Evolutionary conservation across 1,139 yeast species (phyloP), one percentile per base, ranked within the genome.

Genomic region (Saccharomyces hybrid): DNA sequence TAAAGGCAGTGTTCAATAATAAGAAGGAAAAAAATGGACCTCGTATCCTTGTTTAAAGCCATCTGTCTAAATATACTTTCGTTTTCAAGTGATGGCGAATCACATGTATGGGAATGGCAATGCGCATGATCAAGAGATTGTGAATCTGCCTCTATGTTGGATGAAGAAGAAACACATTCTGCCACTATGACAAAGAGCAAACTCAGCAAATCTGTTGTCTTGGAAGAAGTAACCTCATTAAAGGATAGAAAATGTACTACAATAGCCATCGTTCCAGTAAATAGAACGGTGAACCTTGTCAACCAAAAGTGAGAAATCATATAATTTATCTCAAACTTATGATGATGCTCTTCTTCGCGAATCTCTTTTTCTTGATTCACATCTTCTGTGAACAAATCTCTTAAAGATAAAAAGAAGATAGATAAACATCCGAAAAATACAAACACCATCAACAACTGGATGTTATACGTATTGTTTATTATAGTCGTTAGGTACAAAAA

Each of bases 11-110:
- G 71, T 95, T 95, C 57, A 95, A 77, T 56, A 93, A 70, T 51
- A 95, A 73, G 65, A 93, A 95, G 58, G 88, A 86, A 69, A 93
- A 93, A 91, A 41, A 95, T 95, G 38, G 96, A 90, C 60, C 88
- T 77, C 0, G 97, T 90, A 62, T 90, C 97, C 27, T 81, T 75
- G 63, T 90, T 85, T 48, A 72, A 66, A 52, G 83, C 73, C 50
- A 86, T 66, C 61, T 83, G 76, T 29, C 63, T 64, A 12, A 74
- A 52, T 3, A 63, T 55, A 52, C 64, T 63, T 14, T 56, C 55
- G 8, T 55, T 54, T 21, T 44, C 44, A 19, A 38, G 44, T 14
- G 44, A 19, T 11, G 19, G 42, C 2, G 24, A 31, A 21, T 19
- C 47, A 12, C 42, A 32, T 11, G 51, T 48, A 42, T 55, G 52